Evolutionary conservation across 306 rosid genomes (phyloP).

Genomic region (Dryas drummondii): DNA sequence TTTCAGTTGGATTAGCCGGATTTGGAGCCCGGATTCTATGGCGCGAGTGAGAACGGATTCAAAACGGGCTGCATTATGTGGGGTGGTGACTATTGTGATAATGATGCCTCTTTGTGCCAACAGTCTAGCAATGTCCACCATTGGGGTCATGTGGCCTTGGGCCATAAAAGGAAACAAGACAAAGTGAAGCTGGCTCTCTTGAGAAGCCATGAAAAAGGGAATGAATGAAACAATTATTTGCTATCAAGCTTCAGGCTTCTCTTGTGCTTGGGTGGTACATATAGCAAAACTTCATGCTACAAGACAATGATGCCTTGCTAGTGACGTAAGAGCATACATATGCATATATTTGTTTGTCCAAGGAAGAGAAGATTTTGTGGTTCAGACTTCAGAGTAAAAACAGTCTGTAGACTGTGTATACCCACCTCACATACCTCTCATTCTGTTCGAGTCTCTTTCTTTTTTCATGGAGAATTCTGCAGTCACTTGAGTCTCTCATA

Average conservation of each 20-base stretch:
- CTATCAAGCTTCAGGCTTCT: background rate
- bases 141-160: constrained; percentile 48
- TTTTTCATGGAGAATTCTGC: too few relatives aligned
- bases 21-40: constrained; percentile 15
- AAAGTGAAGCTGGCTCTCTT: constrained; percentile 25
- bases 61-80: constrained; percentile 36
- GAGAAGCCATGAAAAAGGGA: background rate
- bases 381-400: background rate
- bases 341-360: background rate
- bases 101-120: constrained; percentile 19
- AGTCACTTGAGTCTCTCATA: too few relatives aligned
- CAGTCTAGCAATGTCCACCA: constrained; percentile 41
- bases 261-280: background rate
- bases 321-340: background rate
- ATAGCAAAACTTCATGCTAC: background rate
- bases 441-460: background rate
- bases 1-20: constrained; percentile 19
- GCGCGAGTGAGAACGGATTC: constrained; percentile 4
- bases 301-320: background rate
- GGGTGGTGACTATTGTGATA: constrained; percentile 43
- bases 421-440: background rate
- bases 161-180: constrained; percentile 32
- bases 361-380: background rate
- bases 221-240: too few relatives aligned
- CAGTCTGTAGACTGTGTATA: background rate